Evolutionary conservation across 2,329 filamentous ascomycete genomes (phyloP), one percentile per base, ranked within the genome.

Genomic region (Pseudovirgaria hyperparasitica): DNA sequence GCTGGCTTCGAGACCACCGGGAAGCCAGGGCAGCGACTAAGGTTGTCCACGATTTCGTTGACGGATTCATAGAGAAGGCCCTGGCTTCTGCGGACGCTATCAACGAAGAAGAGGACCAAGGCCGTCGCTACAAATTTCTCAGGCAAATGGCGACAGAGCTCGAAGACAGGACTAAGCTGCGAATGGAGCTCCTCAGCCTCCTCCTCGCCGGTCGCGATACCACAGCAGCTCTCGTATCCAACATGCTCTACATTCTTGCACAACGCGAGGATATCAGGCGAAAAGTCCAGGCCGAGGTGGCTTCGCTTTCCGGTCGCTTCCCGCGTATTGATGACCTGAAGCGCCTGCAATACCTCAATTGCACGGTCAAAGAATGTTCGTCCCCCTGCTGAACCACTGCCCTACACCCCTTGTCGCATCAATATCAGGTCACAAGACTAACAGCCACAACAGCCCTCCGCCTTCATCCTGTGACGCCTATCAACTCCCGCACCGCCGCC

Each of bases 141-240:
- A 21, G 43, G 19, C 39, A 41, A 11, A 32, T 52, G 8, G 25
- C 38, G 18, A 27, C 35, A 17, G n/a, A 29, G 22, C 42, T 39
- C 4, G n/a, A 23, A 6, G 30, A 48, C 28, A 32, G 19, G 9
- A 30, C 25, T 1, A 20, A 27, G 3, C 34, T 53, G 25, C 44
- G 46, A 24, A 34, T 32, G 24, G 45, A 54, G 17, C 37, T 50
- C 5, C 34, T 52, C 15, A 49, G 50, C 33, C 37, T 54, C 18
- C 42, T 55, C 9, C 34, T 50, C 11, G 47, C 51, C 6, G 49
- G 40, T n/a, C 47, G 43, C 15, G 51, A 55, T 24, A 48, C 50
- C 5, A 49, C 42, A 6, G 48, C 43, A 15, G 27, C 39, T 2
- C 40, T 46, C 4, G 35, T 54, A 9, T 37, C 35, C 5, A 50